Evolutionary conservation across 441 rosid genomes (phyloP).

Genomic region (Populus trichocarpa): DNA sequence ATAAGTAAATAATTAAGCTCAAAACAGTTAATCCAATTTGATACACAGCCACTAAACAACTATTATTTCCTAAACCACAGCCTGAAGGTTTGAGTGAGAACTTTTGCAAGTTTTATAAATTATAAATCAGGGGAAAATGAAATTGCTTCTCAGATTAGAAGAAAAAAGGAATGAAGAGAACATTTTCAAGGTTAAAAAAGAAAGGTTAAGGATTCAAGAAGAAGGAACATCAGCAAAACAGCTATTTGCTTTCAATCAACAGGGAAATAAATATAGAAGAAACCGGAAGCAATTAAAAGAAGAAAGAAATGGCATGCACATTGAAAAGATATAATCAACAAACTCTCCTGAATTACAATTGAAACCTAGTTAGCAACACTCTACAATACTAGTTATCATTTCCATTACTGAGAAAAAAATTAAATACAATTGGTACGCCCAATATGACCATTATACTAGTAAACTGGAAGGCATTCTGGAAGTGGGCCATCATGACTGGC

Average conservation of each 20-base stretch:
- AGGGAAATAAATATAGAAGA: not conserved
- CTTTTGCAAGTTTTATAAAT: not conserved
- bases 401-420: not conserved
- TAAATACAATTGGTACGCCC: not conserved
- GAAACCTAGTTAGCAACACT: not conserved
- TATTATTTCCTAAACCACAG: not conserved
- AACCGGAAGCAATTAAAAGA: not conserved
- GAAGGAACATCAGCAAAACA: not conserved
- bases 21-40: not conserved
- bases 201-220: not conserved
- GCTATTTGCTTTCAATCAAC: not conserved
- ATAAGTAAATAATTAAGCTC: not conserved
- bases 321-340: not conserved
- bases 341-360: not conserved
- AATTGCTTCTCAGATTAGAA: not conserved
- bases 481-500: not conserved
- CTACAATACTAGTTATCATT: not conserved
- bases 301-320: not conserved
- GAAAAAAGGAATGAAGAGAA: not conserved
- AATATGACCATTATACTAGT: not conserved
- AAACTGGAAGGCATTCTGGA: not conserved
- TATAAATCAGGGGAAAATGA: not conserved
- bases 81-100: not conserved
- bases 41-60: not conserved
- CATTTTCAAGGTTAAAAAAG: not conserved